Percentiles rank a stretch among this genome's conserved stretches.
phyloP scores from a whole-genome alignment of 805 yeast species.

The Metschnikowia cubensis region DNA sequence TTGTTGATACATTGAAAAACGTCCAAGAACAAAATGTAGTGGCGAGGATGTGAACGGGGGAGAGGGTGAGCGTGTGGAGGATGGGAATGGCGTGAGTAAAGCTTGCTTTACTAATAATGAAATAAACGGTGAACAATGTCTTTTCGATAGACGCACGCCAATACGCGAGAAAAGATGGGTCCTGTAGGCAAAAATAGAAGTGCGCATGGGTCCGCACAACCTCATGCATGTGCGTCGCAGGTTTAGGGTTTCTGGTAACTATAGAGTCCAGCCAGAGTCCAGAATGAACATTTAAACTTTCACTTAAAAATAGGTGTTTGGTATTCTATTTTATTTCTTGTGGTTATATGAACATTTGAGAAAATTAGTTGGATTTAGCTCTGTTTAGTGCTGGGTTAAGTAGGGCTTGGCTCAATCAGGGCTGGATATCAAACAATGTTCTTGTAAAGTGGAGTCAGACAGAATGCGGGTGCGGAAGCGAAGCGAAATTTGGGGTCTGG shows the following conservation, averaged over 20 bases:
- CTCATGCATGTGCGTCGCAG: background rate
- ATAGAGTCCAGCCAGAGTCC: too few species aligned
- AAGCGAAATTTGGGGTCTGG: background rate
- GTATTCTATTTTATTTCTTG: too few species aligned
- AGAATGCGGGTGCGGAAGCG: background rate
- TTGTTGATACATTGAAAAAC: conserved; percentile 36
- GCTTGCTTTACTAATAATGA: background rate
- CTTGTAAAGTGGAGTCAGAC: background rate
- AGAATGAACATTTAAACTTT: too few species aligned
- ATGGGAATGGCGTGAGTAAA: background rate
- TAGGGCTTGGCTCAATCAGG: too few species aligned
- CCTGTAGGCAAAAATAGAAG: background rate
- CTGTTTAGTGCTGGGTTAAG: too few species aligned
- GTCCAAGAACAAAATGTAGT: background rate
- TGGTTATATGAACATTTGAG: too few species aligned
- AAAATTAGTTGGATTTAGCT: too few species aligned
- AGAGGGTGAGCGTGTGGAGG: background rate
- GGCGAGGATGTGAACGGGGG: background rate
- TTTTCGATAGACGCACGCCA: background rate
- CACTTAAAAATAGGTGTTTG: too few species aligned
- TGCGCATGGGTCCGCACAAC: background rate
- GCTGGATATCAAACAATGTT: too few species aligned
- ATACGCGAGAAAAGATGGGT: background rate
- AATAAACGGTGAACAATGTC: background rate
- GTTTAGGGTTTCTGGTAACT: too few species aligned